phyloP scores from a whole-genome alignment of 306 rosid genomes.

The Lithocarpus polystachyus region DNA sequence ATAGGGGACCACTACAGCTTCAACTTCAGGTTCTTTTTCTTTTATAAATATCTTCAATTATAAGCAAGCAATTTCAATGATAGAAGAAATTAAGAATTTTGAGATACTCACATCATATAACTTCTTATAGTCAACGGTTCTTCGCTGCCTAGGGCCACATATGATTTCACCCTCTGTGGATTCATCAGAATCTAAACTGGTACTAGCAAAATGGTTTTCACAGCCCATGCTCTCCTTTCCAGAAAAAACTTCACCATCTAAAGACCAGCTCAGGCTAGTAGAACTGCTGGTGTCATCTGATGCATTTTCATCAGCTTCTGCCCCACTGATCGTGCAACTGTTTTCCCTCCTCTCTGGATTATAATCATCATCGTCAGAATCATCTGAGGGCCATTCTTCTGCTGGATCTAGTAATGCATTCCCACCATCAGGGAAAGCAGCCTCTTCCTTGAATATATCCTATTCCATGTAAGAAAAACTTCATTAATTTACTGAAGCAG shows the following conservation, averaged over 20 bases:
- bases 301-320: slow-evolving; percentile 37
- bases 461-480: slow-evolving; percentile 20
- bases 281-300: slow-evolving; percentile 47
- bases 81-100: neutral
- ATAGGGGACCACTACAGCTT: neutral
- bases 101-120: slow-evolving; percentile 62
- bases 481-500: neutral
- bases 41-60: neutral
- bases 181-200: slow-evolving; percentile 58
- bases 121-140: slow-evolving; percentile 69
- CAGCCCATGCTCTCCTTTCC: slow-evolving; percentile 29
- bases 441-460: slow-evolving; percentile 92
- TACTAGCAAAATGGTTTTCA: slow-evolving; percentile 35
- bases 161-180: slow-evolving; percentile 50
- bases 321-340: slow-evolving; percentile 34
- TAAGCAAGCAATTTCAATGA: neutral
- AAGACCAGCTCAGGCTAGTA: slow-evolving; percentile 48
- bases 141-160: slow-evolving; percentile 68
- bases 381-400: slow-evolving; percentile 92
- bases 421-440: slow-evolving; percentile 61
- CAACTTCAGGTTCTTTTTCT: neutral
- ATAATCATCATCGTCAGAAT: slow-evolving; percentile 88
- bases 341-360: slow-evolving; percentile 68
- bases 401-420: slow-evolving; percentile 51
- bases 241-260: slow-evolving; percentile 35